Conservation (phyloP, 148 eudicot species). For the Persicaria tinctoria region DNA sequence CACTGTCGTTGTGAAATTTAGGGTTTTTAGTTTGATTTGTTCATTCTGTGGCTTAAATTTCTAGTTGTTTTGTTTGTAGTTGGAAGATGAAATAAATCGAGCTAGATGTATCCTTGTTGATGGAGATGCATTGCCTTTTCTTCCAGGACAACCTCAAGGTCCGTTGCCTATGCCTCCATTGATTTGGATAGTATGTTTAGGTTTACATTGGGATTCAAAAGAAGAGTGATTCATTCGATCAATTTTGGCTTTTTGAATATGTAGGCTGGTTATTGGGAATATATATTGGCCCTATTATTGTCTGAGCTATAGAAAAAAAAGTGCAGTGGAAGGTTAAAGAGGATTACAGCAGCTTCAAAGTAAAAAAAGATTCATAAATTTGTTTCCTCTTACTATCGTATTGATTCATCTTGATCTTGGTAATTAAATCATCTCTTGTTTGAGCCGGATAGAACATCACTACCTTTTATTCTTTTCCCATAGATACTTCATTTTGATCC, state of each 20-base stretch:
- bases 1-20: too few relatives aligned
- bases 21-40: neutral
- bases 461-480: constrained; percentile 77
- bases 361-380: constrained; percentile 21
- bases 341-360: constrained; percentile 83
- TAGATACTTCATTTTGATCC: constrained; percentile 40
- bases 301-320: constrained; percentile 76
- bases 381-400: neutral
- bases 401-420: neutral
- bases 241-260: neutral
- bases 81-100: constrained; percentile 72
- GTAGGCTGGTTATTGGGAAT: constrained; percentile 69
- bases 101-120: constrained; percentile 68
- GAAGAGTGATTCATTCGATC: too few relatives aligned
- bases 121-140: constrained; percentile 87
- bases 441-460: constrained; percentile 83
- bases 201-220: too few relatives aligned
- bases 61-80: constrained; percentile 20
- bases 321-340: constrained; percentile 91
- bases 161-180: neutral
- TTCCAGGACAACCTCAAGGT: constrained; percentile 80
- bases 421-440: neutral
- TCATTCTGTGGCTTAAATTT: too few relatives aligned
- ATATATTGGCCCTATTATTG: constrained; percentile 91
- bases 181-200: too few relatives aligned